These are phyloP conservation scores for Tricholoma terreum DNA, from an alignment of 768 basidiomycete genomes.

Conservation along the genomic window DNA sequence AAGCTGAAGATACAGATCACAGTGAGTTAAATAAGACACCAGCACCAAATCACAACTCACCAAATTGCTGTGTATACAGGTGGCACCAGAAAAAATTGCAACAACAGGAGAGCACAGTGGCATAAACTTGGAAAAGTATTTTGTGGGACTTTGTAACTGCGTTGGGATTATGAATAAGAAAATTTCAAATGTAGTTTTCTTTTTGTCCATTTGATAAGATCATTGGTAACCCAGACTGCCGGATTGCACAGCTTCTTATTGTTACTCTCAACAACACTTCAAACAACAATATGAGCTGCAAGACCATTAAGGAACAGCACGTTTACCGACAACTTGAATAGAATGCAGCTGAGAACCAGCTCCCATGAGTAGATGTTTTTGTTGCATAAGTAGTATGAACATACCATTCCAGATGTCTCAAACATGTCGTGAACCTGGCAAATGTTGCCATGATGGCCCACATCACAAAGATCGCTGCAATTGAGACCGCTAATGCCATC, in stretches of 20 bases:
- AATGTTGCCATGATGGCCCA: too few relatives aligned
- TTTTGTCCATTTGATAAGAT: too few relatives aligned
- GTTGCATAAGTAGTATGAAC: conserved; percentile 14
- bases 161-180: conserved; percentile 4
- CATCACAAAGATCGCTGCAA: too few relatives aligned
- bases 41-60: not conserved
- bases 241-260: conserved; percentile 12
- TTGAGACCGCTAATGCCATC: conserved; percentile 26
- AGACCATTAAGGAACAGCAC: conserved; percentile 13
- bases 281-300: too few relatives aligned
- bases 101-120: conserved; percentile 20
- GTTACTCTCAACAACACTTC: conserved; percentile 21
- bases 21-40: conserved; percentile 1
- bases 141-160: conserved; percentile 20
- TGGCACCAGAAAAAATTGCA: not conserved
- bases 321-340: conserved; percentile 9
- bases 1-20: conserved; percentile 9
- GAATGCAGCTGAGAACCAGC: conserved; percentile 12
- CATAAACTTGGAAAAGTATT: conserved; percentile 23
- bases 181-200: conserved; percentile 19
- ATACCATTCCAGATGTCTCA: conserved; percentile 25
- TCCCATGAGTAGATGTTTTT: conserved; percentile 22
- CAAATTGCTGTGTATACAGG: not conserved
- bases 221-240: too few relatives aligned
- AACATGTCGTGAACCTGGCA: too few relatives aligned